Evolutionary conservation across 2,329 filamentous ascomycete genomes (phyloP).

Genomic region (Cladosporium sp.): DNA sequence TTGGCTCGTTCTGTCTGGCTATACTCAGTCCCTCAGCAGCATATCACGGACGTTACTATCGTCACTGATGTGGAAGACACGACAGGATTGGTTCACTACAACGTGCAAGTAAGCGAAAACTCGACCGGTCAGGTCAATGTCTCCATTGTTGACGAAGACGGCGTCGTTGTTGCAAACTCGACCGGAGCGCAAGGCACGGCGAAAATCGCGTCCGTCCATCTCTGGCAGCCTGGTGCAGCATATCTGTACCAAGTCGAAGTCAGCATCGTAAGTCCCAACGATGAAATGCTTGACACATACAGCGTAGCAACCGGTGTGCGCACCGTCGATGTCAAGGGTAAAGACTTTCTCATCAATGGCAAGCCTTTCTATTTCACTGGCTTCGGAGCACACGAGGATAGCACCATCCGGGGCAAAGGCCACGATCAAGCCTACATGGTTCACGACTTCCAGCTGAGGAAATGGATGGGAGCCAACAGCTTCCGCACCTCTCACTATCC

Average conservation of each 20-base stretch:
- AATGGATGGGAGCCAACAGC: conserved; percentile 11
- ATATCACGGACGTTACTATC: conserved; percentile 6
- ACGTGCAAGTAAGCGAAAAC: background rate
- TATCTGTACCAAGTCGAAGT: conserved; percentile 6
- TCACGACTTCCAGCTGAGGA: conserved; percentile 7
- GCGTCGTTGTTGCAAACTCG: background rate
- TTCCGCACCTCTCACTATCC: conserved; percentile 13
- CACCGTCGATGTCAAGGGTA: conserved; percentile 4
- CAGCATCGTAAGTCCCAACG: background rate
- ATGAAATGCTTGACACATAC: background rate
- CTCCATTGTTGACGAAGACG: conserved; percentile 1
- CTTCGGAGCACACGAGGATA: conserved; percentile 8
- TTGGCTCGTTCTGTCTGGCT: conserved; percentile 11
- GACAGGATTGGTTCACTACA: conserved; percentile 9
- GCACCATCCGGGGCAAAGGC: conserved; percentile 7
- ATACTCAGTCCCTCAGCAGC: conserved; percentile 8
- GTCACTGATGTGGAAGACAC: conserved; percentile 1
- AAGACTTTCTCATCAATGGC: conserved; percentile 10
- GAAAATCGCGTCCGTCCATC: background rate
- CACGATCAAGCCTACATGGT: conserved; percentile 9
- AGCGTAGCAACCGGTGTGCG: conserved; percentile 6
- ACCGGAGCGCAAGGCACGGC: background rate
- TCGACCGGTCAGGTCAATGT: background rate
- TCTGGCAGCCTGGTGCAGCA: conserved; percentile 9
- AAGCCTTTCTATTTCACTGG: conserved; percentile 13